Conservation (phyloP, 1,284 basidiomycete genomes). For the Peniophora sp. region DNA sequence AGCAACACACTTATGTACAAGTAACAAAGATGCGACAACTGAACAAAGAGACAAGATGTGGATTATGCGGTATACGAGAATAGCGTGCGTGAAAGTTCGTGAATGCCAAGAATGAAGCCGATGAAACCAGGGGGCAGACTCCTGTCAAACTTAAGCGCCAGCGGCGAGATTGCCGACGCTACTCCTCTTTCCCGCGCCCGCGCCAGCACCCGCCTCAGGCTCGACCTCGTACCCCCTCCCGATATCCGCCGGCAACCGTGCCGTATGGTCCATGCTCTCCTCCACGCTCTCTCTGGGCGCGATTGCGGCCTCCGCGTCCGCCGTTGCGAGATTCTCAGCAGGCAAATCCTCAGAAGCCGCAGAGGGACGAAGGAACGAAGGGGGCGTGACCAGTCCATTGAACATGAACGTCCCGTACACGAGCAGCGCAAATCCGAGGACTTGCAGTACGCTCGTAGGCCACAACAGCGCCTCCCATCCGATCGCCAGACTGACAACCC, state of each 20-base stretch:
- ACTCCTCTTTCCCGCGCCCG: no score
- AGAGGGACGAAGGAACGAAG: slow-evolving; percentile 43
- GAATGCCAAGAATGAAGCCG: no score
- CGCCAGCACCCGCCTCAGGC: neutral
- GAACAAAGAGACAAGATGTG: no score
- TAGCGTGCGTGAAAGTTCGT: no score
- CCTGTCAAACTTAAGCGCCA: no score
- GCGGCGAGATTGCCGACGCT: no score
- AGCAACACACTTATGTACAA: no score
- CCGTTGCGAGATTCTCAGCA: slow-evolving; percentile 34
- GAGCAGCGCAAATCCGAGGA: slow-evolving; percentile 83
- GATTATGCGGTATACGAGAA: no score
- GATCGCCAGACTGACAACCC: slow-evolving; percentile 77
- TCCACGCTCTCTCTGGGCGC: neutral
- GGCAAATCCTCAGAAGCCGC: slow-evolving; percentile 22
- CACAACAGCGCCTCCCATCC: slow-evolving; percentile 91
- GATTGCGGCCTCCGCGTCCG: slow-evolving; percentile 37
- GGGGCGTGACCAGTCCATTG: slow-evolving; percentile 63
- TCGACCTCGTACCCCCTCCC: slow-evolving; percentile 64
- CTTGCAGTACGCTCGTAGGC: slow-evolving; percentile 81
- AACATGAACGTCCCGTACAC: slow-evolving; percentile 68
- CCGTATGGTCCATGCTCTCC: slow-evolving; percentile 50
- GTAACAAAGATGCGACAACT: no score
- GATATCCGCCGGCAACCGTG: slow-evolving; percentile 62
- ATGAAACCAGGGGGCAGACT: no score